Evolutionary conservation across 345 rosid genomes (phyloP).

Genomic region (Gossypium turneri): DNA sequence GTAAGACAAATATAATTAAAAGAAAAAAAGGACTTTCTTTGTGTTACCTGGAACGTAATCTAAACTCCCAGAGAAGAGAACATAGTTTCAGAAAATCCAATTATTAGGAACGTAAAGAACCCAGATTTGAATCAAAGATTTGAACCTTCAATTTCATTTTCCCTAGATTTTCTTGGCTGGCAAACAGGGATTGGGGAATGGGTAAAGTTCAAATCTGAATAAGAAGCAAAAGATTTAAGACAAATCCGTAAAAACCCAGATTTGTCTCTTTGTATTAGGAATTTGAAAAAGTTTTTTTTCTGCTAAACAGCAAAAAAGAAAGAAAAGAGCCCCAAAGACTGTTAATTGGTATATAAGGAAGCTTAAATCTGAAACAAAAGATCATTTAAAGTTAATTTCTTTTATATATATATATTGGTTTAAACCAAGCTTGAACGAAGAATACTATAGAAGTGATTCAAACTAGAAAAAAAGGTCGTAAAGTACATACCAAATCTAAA

Average conservation of each 20-base stretch:
- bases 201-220: background rate
- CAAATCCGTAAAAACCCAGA: background rate
- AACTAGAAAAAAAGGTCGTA: too few species aligned
- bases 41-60: background rate
- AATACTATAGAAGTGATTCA: too few species aligned
- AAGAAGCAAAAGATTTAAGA: background rate
- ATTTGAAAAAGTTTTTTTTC: too few species aligned
- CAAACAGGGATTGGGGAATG: background rate
- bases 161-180: conserved; percentile 2
- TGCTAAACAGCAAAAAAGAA: too few species aligned
- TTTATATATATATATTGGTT: too few species aligned
- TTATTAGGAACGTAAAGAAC: background rate
- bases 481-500: too few species aligned
- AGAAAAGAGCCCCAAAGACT: too few species aligned
- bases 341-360: too few species aligned
- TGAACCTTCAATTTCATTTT: background rate
- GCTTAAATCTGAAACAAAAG: too few species aligned
- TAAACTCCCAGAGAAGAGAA: conserved; percentile 9
- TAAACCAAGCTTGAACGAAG: too few species aligned
- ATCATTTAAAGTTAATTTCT: too few species aligned
- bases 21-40: background rate
- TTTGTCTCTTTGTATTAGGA: too few species aligned
- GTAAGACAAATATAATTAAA: background rate
- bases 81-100: background rate
- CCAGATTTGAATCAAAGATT: background rate